Percentiles rank a stretch among this genome's conserved stretches.
Conservation (phyloP, 2,329 filamentous ascomycete genomes). For the Alternaria atra region DNA sequence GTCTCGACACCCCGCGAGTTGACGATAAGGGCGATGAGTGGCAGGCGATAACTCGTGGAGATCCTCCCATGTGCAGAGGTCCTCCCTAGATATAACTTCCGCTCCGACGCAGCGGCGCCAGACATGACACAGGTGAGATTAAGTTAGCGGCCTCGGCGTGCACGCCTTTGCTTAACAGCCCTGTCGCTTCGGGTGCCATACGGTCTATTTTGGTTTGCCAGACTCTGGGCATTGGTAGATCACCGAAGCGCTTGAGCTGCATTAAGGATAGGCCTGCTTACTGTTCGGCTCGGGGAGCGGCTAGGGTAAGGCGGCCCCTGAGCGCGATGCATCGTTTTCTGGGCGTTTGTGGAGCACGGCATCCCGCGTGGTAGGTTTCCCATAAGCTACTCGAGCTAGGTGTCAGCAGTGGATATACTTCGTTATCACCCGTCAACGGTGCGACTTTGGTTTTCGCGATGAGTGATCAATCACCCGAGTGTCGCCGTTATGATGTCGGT, state of each 20-base stretch:
- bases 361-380: slow-evolving; percentile 9
- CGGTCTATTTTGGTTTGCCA: slow-evolving; percentile 31
- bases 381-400: not conserved
- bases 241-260: slow-evolving; percentile 17
- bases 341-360: slow-evolving; percentile 28
- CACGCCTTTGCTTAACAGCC: slow-evolving; percentile 30
- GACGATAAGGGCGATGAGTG: slow-evolving; percentile 20
- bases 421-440: not conserved
- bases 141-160: slow-evolving; percentile 38
- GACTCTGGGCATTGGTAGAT: slow-evolving; percentile 31
- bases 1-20: slow-evolving; percentile 27
- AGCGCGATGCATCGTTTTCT: slow-evolving; percentile 20
- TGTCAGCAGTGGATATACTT: not conserved
- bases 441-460: not conserved
- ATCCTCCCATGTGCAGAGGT: slow-evolving; percentile 11
- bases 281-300: slow-evolving; percentile 11
- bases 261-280: slow-evolving; percentile 11
- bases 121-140: slow-evolving; percentile 36
- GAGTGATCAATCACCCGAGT: not conserved
- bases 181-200: slow-evolving; percentile 19
- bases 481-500: not conserved
- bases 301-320: slow-evolving; percentile 21
- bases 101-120: slow-evolving; percentile 23
- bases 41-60: slow-evolving; percentile 34
- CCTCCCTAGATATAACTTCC: slow-evolving; percentile 35